Evolutionary conservation across 257 asterid genomes (phyloP), one percentile per base, ranked within the genome.

Genomic region (Petunia secreta): DNA sequence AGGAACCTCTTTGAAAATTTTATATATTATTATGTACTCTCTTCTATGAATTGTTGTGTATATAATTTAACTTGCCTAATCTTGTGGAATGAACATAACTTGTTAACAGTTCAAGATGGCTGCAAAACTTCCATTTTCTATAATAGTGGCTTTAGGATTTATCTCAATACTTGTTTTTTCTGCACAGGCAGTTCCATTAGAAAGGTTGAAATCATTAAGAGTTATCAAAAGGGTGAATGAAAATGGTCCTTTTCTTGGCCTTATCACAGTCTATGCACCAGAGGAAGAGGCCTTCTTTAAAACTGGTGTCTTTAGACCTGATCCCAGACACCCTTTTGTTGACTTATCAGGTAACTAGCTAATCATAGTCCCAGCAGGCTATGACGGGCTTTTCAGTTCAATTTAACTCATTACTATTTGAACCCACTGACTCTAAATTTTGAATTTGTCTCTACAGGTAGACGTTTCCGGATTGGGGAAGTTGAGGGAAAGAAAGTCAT

Each of bases 211-310:
- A 75, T 38, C 79, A 13, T 57, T 54, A 64, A 75, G 58, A 13
- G 63, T 63, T 43, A 5, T 83, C 16, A 82, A 54, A 64, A 79
- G 40, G 71, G 63, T 91, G 8, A 91, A 89, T 79, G 52, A 44
- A 5, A 77, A 79, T 75, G 93, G 93, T 34, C 93, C 91, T 46
- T 88, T 86, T 83, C 82, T 89, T 66, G 95, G 93, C 40, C 86
- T 91, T 9, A 83, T 91, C 37, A 85, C 92, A 52, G 90, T 89
- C 2, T 91, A 85, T 54, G 64, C 87, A 46, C 85, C 90, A 37
- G 92, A 88, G 75, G 93, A 89, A 82, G 82, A 88, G 55, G 93
- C 93, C 37, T 89, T 91, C 82, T 86, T 89, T 59, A 83, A 85
- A 54, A 25, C 79, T 37, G 87, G 85, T 44, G 80, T 80, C 15